Percentiles rank a stretch among this genome's conserved stretches.
phyloP scores from a whole-genome alignment of 345 rosid genomes.

The Acer yangbiense region DNA sequence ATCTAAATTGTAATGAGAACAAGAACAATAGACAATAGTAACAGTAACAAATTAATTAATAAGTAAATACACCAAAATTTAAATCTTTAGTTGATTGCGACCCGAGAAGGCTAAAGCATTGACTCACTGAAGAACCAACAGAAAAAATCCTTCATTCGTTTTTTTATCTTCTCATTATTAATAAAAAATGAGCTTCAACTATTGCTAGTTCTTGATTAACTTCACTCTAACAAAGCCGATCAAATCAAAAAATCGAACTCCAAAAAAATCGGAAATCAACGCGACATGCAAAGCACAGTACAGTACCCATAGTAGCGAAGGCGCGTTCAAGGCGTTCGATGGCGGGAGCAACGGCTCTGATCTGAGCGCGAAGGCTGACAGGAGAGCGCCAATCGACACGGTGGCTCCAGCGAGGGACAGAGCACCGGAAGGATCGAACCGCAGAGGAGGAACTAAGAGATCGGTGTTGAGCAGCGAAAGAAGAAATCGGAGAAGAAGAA shows the following conservation, averaged over 20 bases:
- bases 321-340: conserved; percentile 64
- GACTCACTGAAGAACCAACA: conserved; percentile 4
- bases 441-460: conserved; percentile 53
- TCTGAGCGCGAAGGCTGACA: conserved; percentile 61
- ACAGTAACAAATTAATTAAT: not conserved
- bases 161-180: not conserved
- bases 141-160: not conserved
- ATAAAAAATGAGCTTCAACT: not conserved
- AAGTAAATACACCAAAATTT: not conserved
- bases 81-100: not conserved
- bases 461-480: conserved; percentile 40
- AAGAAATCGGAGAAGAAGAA: conserved; percentile 24
- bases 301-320: conserved; percentile 89
- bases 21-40: not conserved
- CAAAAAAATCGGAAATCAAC: conserved; percentile 15
- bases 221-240: conserved; percentile 1
- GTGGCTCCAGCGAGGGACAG: conserved; percentile 74
- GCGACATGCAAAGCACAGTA: conserved; percentile 22
- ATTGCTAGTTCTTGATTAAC: not conserved
- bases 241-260: conserved; percentile 5
- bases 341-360: conserved; percentile 59
- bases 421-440: conserved; percentile 46
- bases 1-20: not conserved
- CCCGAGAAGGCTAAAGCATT: not conserved
- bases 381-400: conserved; percentile 68